Evolutionary conservation across 441 rosid genomes (phyloP).

Genomic region (Populus hybrid): DNA sequence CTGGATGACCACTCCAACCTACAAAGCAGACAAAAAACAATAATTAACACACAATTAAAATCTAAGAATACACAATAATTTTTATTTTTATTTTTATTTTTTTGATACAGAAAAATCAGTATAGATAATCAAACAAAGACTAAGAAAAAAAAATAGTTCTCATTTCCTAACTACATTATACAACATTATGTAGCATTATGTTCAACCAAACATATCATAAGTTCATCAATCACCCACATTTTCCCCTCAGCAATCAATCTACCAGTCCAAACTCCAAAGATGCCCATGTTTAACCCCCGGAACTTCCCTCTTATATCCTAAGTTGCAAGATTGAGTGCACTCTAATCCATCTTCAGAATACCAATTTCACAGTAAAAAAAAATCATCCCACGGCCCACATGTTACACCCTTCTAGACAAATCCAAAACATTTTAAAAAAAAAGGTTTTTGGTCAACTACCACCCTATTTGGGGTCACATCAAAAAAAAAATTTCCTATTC

Average conservation of each 20-base stretch:
- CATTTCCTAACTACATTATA: neutral
- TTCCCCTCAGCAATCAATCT: neutral
- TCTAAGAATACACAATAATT: neutral
- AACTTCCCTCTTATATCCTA: neutral
- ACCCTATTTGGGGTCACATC: too few relatives aligned
- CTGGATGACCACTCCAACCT: slow-evolving; percentile 83
- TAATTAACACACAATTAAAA: neutral
- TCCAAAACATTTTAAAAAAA: too few relatives aligned
- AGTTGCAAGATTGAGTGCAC: neutral
- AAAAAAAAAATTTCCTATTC: too few relatives aligned
- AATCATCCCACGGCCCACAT: neutral
- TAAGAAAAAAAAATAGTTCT: neutral
- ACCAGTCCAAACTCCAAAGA: neutral
- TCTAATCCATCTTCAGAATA: neutral
- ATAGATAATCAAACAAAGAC: neutral
- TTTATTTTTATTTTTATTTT: too few relatives aligned
- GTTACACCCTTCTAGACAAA: too few relatives aligned
- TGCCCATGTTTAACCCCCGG: neutral
- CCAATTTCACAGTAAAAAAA: neutral
- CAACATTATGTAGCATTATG: too few relatives aligned
- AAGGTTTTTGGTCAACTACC: too few relatives aligned
- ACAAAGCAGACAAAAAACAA: neutral
- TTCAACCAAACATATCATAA: neutral
- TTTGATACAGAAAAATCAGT: neutral
- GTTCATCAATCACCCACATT: neutral